Evolutionary conservation across 2,329 filamentous ascomycete genomes (phyloP), one percentile per base, ranked within the genome.

Genomic region (Myotisia sp.): DNA sequence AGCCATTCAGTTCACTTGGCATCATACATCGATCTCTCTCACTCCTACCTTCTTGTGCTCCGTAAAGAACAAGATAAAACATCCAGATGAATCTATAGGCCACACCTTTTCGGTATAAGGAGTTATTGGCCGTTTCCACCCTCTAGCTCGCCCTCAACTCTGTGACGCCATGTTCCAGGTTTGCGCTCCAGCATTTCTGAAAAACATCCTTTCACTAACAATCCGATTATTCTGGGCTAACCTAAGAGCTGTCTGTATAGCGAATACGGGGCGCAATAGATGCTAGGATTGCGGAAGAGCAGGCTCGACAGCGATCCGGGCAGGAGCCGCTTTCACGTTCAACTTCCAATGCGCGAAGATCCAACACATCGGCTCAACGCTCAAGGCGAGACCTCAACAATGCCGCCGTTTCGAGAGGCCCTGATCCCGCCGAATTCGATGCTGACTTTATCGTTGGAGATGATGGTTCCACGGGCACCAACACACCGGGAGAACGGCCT

Each of bases 381-480:
- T 47, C 44, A 23, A 47, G 51, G 41, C 50, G 55, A 17, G 37
- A 53, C 12, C 50, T 46, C 17, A 52, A 50, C 28, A 17, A n/a
- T 40, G 29, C 13, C 4, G 63, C 68, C 34, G 27, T 37, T 8
- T 56, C 62, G 3, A 73, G 77, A 47, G 66, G 66, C 26, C 79
- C 82, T 2, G 86, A 94, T 55, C 86, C 87, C 18, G 76, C 81
- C 22, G 80, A 93, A 38, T 92, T 92, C 47, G 83, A 92, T 52
- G 73, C 75, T 0, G 81, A 84, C 26, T 92, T 93, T 54, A 75
- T 82, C 9, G 77, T 93, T 46, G 86, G 87, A 37, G 85, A 92
- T 42, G 76, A 81, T 50, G 82, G 86, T 37, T 70, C 72, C 3
- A 79, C 72, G 44, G 67, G 75, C 38, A 60, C 70, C 20, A 67